A percentile compares a stretch with the other conserved stretches of the same genome.
phyloP scores from a whole-genome alignment of 2,329 filamentous ascomycete species.

The Pseudogymnoascus sp. region DNA sequence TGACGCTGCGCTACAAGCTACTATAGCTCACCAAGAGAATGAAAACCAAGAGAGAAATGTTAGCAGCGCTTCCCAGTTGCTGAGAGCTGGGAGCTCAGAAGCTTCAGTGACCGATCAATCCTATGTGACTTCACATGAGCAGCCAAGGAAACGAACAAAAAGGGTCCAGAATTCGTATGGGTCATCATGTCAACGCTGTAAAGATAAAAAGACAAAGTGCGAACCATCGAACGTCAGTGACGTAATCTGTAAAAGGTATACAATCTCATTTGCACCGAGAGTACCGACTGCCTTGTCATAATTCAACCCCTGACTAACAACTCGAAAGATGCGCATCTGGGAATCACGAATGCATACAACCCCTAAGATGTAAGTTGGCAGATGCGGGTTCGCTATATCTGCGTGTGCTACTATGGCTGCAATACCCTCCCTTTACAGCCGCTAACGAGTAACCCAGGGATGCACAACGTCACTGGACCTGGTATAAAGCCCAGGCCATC shows the following conservation, averaged over 20 bases:
- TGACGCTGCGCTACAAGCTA: not conserved
- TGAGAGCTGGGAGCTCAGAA: not conserved
- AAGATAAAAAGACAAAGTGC: constrained; percentile 4
- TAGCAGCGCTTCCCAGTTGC: not conserved
- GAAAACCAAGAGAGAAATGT: not conserved
- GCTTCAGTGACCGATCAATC: not conserved
- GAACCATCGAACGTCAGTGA: not conserved
- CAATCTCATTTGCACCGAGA: not conserved
- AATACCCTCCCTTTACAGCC: not conserved
- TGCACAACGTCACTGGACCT: not conserved
- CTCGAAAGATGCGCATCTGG: constrained; percentile 1
- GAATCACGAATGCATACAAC: not conserved
- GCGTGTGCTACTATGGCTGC: not conserved
- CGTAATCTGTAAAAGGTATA: not conserved
- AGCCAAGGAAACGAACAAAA: not conserved
- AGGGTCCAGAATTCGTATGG: not conserved
- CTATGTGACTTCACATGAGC: not conserved
- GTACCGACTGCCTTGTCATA: not conserved
- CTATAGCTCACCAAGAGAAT: not conserved
- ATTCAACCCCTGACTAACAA: not conserved
- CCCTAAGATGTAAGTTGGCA: not conserved
- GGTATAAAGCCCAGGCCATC: not conserved
- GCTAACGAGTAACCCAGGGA: not conserved
- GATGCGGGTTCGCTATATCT: not conserved
- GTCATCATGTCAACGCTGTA: not conserved